Evolutionary conservation across 2,329 filamentous ascomycete species (phyloP).

Genomic region (Ophiognomonia clavigignenti-juglandacearum): DNA sequence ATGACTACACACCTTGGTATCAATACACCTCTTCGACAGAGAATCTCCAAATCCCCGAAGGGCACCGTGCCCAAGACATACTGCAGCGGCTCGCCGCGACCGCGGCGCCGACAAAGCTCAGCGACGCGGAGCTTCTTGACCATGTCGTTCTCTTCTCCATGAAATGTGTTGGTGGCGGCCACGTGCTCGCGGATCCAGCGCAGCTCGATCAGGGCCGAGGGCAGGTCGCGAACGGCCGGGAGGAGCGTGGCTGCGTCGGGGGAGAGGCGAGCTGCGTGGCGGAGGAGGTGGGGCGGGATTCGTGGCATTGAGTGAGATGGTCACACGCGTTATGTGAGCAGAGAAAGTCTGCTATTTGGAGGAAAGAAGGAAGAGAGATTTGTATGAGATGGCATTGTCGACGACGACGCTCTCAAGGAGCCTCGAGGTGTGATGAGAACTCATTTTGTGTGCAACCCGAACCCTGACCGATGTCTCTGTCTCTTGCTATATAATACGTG

Average conservation of each 20-base stretch:
- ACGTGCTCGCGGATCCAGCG: conserved; percentile 65
- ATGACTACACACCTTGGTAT: conserved; percentile 69
- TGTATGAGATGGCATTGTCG: too few relatives aligned
- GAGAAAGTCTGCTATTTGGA: not conserved
- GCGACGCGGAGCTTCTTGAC: conserved; percentile 21
- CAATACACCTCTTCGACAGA: conserved; percentile 71
- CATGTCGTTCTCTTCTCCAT: not conserved
- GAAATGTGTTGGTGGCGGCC: conserved; percentile 25
- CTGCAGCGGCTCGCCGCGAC: conserved; percentile 71
- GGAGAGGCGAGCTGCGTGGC: conserved; percentile 48
- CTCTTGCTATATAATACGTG: not conserved
- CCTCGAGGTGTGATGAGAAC: too few relatives aligned
- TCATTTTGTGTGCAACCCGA: not conserved
- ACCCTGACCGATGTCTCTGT: not conserved
- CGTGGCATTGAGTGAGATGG: conserved; percentile 50
- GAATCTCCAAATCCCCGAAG: conserved; percentile 78
- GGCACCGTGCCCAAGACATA: conserved; percentile 86
- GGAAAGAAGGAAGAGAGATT: not conserved
- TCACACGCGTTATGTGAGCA: too few relatives aligned
- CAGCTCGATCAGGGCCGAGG: conserved; percentile 63
- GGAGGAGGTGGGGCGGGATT: conserved; percentile 52
- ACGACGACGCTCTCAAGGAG: too few relatives aligned
- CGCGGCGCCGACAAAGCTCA: conserved; percentile 43
- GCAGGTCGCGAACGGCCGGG: conserved; percentile 56
- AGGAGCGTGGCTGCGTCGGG: conserved; percentile 57